Base-by-base conservation (phyloP, 495 filamentous ascomycete species). In the Poronia punctata region DNA sequence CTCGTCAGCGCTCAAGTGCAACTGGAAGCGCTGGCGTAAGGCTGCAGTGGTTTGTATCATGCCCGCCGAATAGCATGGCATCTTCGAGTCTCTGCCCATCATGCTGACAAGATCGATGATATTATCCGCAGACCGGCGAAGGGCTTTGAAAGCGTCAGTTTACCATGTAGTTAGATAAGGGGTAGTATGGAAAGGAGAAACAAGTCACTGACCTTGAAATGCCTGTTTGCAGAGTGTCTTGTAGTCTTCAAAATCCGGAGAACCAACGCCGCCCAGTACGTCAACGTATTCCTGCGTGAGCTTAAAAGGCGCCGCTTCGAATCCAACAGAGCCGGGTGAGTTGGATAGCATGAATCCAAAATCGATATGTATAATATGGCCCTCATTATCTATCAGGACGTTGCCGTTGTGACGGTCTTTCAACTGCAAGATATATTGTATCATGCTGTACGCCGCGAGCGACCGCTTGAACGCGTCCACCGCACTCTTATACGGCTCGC, bases 321-420 rank as follows among this genome's bases (percentile, higher is more conserved):
- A 86, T 31, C 83, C 82, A 42, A 87, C 81, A 19, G 73, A 75
- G 2, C 83, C 83, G 12, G 83, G 83, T 12, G 82, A 84, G 56
- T 87, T 87, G 5, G 78, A 83, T 31, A 87, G 69, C 83, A 87
- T 87, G 57, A 87, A 87, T 31, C 83, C 83, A 56, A 87, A 87
- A 59, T 87, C 83, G 43, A 87, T 87, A 53, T 87, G 83, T 43
- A 87, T 82, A 18, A 86, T 83, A 50, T 87, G 83, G 11, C 83
- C 83, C 53, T 82, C 74, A 53, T 83, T 84, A 52, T 87, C 83
- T 49, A 87, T 82, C 31, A 87, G 66, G 21, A 87, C 79, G 50
- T 87, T 87, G 12, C 83, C 83, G 51, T 87, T 87, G 61, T 87
- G 83, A n/a, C 83, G 68, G 53, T 87, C 83, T 52, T 87, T 87